These are phyloP conservation scores for Xerocomus spinulosus DNA, from an alignment of 768 basidiomycete genomes.

Conservation along the genomic window DNA sequence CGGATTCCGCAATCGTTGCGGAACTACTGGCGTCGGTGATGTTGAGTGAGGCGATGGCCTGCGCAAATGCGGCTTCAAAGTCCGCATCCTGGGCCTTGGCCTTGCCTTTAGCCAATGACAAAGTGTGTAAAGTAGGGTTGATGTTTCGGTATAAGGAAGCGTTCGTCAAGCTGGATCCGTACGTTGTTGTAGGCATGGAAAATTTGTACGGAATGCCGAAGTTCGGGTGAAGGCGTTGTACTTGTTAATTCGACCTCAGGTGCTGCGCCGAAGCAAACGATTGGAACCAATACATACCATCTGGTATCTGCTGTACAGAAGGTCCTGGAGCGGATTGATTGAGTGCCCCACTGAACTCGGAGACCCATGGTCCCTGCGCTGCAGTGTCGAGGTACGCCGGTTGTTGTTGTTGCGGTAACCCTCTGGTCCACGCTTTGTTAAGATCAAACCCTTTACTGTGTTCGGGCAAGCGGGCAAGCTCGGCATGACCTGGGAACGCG, in stretches of 20 bases:
- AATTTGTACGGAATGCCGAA: constrained; percentile 34
- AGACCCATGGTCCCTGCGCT: constrained; percentile 45
- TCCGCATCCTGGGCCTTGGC: constrained; percentile 75
- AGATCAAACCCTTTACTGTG: constrained; percentile 34
- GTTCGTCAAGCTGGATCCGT: constrained; percentile 32
- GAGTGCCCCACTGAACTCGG: constrained; percentile 46
- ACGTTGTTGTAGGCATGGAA: constrained; percentile 31
- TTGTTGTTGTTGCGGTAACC: constrained; percentile 43
- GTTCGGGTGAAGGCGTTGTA: constrained; percentile 38
- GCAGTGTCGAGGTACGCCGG: constrained; percentile 32
- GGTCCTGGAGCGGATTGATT: constrained; percentile 20
- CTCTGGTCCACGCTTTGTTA: constrained; percentile 50
- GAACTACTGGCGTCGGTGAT: constrained; percentile 39
- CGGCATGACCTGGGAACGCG: constrained; percentile 30
- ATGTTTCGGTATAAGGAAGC: constrained; percentile 33
- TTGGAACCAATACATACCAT: constrained; percentile 13
- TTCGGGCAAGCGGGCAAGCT: constrained; percentile 25
- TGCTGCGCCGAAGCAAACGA: not conserved
- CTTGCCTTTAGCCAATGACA: constrained; percentile 54
- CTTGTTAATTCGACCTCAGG: constrained; percentile 15
- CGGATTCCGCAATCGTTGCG: constrained; percentile 50
- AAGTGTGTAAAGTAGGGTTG: constrained; percentile 20
- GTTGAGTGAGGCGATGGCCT: constrained; percentile 52
- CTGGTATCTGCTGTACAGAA: constrained; percentile 33
- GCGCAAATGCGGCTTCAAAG: constrained; percentile 82